These are phyloP conservation scores for Blastobotrys chiropterorum DNA, from an alignment of 805 yeast species.

Conservation along the genomic window DNA sequence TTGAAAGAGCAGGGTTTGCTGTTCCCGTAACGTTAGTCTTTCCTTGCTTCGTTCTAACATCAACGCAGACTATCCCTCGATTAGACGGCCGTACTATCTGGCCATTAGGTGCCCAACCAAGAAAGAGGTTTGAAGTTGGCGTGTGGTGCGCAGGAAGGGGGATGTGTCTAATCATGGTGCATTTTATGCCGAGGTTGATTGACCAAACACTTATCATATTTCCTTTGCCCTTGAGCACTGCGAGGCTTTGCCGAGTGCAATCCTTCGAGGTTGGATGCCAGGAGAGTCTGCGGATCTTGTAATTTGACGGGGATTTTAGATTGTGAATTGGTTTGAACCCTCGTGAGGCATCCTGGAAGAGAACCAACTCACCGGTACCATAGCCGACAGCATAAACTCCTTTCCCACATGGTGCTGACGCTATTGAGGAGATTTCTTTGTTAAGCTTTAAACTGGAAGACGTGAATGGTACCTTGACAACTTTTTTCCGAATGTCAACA, in stretches of 20 bases:
- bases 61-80: neutral
- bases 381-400: conserved; percentile 3
- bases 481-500: neutral
- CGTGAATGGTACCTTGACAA: neutral
- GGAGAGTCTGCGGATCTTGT: neutral
- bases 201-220: conserved; percentile 1
- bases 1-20: neutral
- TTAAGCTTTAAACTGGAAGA: neutral
- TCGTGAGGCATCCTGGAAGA: neutral
- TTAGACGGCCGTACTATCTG: neutral
- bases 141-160: neutral
- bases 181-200: neutral
- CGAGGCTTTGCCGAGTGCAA: conserved; percentile 3
- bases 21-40: neutral
- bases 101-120: neutral
- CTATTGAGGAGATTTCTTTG: neutral
- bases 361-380: conserved; percentile 1
- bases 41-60: neutral
- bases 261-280: conserved; percentile 3
- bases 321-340: conserved; percentile 2
- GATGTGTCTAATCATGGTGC: conserved; percentile 3
- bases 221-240: neutral
- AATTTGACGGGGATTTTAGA: neutral
- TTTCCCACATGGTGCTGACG: neutral
- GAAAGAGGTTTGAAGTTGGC: neutral